phyloP scores from a whole-genome alignment of 1,284 basidiomycete genomes.

The Microbotryomycetes sp. region DNA sequence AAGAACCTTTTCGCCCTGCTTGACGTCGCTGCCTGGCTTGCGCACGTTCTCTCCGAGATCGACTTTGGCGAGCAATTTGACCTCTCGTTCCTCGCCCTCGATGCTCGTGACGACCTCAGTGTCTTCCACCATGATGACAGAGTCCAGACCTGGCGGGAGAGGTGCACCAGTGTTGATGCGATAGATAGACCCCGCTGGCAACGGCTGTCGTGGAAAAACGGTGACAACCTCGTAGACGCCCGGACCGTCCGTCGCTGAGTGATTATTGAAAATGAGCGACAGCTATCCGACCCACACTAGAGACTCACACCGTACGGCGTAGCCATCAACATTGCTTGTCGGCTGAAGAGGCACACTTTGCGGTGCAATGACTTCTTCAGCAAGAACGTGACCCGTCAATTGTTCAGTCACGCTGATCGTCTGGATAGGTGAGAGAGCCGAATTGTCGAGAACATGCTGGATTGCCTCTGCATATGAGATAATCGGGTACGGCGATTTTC shows the following conservation, averaged over 20 bases:
- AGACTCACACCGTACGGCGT: conserved; percentile 61
- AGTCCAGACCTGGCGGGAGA: conserved; percentile 62
- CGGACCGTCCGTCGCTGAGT: conserved; percentile 29
- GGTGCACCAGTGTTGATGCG: conserved; percentile 73
- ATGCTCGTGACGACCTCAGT: conserved; percentile 55
- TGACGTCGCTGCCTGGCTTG: conserved; percentile 64
- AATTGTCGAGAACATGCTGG: conserved; percentile 50
- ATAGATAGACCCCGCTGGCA: conserved; percentile 55
- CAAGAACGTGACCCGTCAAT: conserved; percentile 61
- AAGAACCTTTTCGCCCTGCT: conserved; percentile 59
- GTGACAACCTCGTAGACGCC: conserved; percentile 67
- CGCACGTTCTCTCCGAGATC: conserved; percentile 65
- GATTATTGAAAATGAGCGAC: background rate
- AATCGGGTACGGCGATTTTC: conserved; percentile 67
- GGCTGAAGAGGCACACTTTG: conserved; percentile 46
- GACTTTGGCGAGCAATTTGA: conserved; percentile 59
- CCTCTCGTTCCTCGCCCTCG: conserved; percentile 56
- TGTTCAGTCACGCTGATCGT: conserved; percentile 47
- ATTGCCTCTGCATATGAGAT: conserved; percentile 61
- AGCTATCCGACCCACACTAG: background rate
- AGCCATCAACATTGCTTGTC: conserved; percentile 81
- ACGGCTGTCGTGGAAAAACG: conserved; percentile 40
- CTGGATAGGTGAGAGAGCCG: conserved; percentile 46
- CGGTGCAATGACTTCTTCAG: conserved; percentile 61
- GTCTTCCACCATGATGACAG: conserved; percentile 87